Conservation (phyloP, 2,329 filamentous ascomycete genomes). For the Trichoderma sp. region DNA sequence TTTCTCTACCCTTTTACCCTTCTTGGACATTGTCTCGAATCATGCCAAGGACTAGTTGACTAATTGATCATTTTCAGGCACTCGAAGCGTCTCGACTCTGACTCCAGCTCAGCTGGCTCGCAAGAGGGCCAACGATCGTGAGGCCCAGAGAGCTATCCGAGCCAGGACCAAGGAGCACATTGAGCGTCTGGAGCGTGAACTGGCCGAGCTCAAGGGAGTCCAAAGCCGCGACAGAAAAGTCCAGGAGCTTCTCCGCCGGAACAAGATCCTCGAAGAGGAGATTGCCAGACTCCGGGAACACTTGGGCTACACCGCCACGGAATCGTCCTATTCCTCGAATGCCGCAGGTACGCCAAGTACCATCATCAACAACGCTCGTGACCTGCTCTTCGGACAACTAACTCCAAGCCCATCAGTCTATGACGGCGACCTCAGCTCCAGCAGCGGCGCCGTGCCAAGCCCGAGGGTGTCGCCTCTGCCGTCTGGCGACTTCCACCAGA, state of each 20-base stretch:
- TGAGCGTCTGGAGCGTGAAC: conserved; percentile 73
- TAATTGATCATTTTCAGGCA: conserved; percentile 45
- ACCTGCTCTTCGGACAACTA: conserved; percentile 30
- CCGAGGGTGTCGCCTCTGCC: conserved; percentile 53
- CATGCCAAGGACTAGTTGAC: conserved; percentile 5
- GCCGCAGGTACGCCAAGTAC: conserved; percentile 44
- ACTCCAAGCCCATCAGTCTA: conserved; percentile 42
- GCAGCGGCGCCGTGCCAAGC: conserved; percentile 47
- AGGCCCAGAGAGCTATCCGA: conserved; percentile 85
- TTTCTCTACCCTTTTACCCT: neutral
- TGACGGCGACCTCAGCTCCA: conserved; percentile 47
- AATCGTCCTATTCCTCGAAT: conserved; percentile 45
- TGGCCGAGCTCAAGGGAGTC: conserved; percentile 67
- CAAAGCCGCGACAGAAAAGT: conserved; percentile 55
- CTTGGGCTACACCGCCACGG: conserved; percentile 48
- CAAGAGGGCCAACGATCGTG: conserved; percentile 89
- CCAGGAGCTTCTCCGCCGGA: conserved; percentile 56
- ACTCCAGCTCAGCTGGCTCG: conserved; percentile 86
- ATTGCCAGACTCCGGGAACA: conserved; percentile 51
- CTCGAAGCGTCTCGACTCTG: conserved; percentile 82
- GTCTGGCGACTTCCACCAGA: conserved; percentile 48
- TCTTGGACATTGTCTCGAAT: neutral
- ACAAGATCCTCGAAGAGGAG: conserved; percentile 59
- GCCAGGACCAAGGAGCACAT: conserved; percentile 87
- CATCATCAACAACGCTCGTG: conserved; percentile 28